A percentile compares a stretch with the other conserved stretches of the same genome.
These are phyloP conservation scores for Colletotrichum cuscutae DNA, from an alignment of 2,329 filamentous ascomycete genomes.

Conservation along the genomic window DNA sequence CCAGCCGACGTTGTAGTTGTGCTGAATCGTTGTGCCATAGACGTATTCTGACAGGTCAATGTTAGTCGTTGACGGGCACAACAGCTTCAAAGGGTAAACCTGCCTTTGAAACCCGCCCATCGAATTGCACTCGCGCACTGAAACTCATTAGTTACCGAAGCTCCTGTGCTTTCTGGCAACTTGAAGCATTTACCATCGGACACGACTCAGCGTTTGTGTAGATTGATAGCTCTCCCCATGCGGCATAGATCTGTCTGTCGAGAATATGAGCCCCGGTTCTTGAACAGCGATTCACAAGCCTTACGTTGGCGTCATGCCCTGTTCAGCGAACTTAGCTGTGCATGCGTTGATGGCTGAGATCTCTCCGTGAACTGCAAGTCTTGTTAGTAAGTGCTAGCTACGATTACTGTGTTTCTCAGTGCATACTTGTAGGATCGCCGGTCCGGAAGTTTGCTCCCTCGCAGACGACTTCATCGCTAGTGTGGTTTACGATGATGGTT, in stretches of 20 bases:
- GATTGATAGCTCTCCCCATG: conserved; percentile 57
- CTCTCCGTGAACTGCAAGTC: conserved; percentile 12
- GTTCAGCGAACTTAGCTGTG: conserved; percentile 15
- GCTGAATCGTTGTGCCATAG: conserved; percentile 61
- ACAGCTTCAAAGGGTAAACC: neutral
- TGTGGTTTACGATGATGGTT: conserved; percentile 66
- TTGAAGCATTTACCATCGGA: conserved; percentile 51
- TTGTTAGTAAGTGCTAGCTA: neutral
- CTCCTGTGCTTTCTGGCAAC: neutral
- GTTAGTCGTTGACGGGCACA: neutral
- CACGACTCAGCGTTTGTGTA: conserved; percentile 69
- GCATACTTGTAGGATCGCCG: conserved; percentile 22
- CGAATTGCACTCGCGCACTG: conserved; percentile 64
- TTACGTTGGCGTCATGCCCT: conserved; percentile 28
- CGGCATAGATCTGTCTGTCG: conserved; percentile 48
- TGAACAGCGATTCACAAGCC: rapidly evolving
- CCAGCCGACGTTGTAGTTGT: conserved; percentile 45
- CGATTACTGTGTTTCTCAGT: rapidly evolving
- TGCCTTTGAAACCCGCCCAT: conserved; percentile 60
- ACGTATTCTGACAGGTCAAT: conserved; percentile 54
- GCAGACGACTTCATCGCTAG: conserved; percentile 46
- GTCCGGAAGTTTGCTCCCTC: conserved; percentile 31
- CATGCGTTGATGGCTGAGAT: conserved; percentile 31
- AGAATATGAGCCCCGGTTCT: rapidly evolving
- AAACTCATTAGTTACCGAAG: neutral